Evolutionary conservation across 225 moss, liverwort and hornwort species (phyloP).

Genomic region (Straminergon stramineum): DNA sequence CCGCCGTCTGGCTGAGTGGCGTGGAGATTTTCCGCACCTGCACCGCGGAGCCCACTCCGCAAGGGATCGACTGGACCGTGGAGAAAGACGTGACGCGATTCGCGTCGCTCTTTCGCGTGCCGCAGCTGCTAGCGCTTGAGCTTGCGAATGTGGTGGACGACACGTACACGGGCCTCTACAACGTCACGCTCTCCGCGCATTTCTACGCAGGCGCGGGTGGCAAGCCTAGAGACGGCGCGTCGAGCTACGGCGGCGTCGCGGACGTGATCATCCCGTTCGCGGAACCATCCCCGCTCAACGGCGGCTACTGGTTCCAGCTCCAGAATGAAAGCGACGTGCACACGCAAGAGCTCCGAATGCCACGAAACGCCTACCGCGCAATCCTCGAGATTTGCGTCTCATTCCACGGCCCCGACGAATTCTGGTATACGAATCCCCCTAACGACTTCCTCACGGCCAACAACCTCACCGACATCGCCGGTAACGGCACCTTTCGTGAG

Average conservation of each 20-base stretch:
- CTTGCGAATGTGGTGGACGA: slow-evolving; percentile 71
- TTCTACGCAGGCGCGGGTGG: slow-evolving; percentile 24
- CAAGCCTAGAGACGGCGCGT: neutral
- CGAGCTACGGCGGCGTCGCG: slow-evolving; percentile 27
- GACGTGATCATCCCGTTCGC: slow-evolving; percentile 60
- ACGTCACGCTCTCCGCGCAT: slow-evolving; percentile 65
- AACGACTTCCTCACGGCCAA: slow-evolving; percentile 64
- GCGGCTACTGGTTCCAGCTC: slow-evolving; percentile 86
- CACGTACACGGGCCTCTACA: slow-evolving; percentile 76
- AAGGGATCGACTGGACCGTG: slow-evolving; percentile 79
- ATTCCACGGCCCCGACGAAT: slow-evolving; percentile 72
- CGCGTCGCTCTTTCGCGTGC: slow-evolving; percentile 49
- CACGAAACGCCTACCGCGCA: slow-evolving; percentile 58
- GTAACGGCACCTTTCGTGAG: slow-evolving; percentile 81
- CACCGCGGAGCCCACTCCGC: slow-evolving; percentile 75
- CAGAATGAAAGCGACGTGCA: slow-evolving; percentile 42
- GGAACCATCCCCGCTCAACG: slow-evolving; percentile 26
- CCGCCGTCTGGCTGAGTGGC: slow-evolving; percentile 84
- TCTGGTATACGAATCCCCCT: slow-evolving; percentile 89
- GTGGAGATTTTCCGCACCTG: slow-evolving; percentile 92
- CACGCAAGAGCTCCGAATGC: slow-evolving; percentile 24
- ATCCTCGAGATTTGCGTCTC: slow-evolving; percentile 82
- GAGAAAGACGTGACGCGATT: slow-evolving; percentile 92
- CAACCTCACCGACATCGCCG: slow-evolving; percentile 55
- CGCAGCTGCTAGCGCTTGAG: slow-evolving; percentile 57